Evolutionary conservation across 1,284 basidiomycete genomes (phyloP), one percentile per base, ranked within the genome.

Genomic region (Omphalotus olearius): DNA sequence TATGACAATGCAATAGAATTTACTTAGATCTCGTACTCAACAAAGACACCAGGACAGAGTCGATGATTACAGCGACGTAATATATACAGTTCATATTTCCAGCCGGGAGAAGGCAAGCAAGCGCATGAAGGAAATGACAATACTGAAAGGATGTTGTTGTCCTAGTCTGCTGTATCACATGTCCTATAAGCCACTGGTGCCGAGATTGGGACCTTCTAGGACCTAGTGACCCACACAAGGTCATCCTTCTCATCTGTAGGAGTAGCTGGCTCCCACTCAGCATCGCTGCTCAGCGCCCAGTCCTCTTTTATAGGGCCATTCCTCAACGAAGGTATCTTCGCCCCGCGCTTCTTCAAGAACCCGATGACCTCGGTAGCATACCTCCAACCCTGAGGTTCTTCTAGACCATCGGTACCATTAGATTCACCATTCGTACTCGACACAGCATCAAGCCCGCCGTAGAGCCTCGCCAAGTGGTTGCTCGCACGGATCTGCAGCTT

Each of bases 261-360:
- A 35, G 66, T 65, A 38, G 73, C 71, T 33, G 40, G 36, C 16
- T 53, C 52, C 20, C 62, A 68, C 53, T 86, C 85, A 14, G 74
- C 82, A 51, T 87, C 85, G 57, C 80, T 85, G 55, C 74, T 80
- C 58, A 80, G 59, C 30, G 76, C 83, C 82, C 85, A 88, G 36
- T 81, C 80, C 62, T 63, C 43, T 63, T 17, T 20, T 18, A 45
- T 53, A 26, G 64, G 66, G 39, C 62, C 68, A 38, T 62, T 60
- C 13, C 70, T 70, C 52, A 85, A 63, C 14, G 71, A 68, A 25
- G 81, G 75, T 59, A 89, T 76, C 65, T 77, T 82, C 38, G 85
- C 88, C 0, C 88, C 88, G 50, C 77, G 72, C 56, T 66, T 66
- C 61, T 71, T 75, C 67, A 91, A 67, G 64, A 83, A 90, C 41